Conservation (phyloP, 345 rosid species). For the Salix exigua region DNA sequence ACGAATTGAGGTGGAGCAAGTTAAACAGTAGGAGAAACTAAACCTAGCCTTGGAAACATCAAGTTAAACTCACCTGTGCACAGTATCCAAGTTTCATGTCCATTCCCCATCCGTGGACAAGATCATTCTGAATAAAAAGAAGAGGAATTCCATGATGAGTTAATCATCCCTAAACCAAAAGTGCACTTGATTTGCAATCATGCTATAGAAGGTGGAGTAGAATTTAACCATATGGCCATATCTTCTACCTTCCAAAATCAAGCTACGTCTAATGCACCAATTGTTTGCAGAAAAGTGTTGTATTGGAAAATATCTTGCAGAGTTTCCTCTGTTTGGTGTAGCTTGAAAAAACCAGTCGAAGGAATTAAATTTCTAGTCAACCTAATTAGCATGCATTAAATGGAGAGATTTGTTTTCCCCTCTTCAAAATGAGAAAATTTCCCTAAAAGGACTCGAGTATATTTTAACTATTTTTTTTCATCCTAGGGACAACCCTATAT, state of each 20-base stretch:
- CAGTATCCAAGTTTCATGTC: conserved; percentile 98
- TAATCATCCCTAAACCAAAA: neutral
- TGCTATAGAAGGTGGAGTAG: neutral
- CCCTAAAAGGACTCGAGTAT: too few species aligned
- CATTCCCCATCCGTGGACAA: conserved; percentile 98
- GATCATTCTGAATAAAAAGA: conserved; percentile 64
- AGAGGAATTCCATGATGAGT: neutral
- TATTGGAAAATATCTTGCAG: neutral
- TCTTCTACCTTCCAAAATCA: neutral
- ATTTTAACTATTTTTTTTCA: too few species aligned
- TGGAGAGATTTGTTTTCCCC: too few species aligned
- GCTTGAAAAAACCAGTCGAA: neutral
- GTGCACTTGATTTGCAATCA: neutral
- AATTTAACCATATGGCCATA: neutral
- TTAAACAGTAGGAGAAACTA: neutral
- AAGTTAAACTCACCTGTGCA: conserved; percentile 61
- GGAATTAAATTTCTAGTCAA: neutral
- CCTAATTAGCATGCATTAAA: too few species aligned
- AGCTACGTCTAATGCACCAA: neutral
- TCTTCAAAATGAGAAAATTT: too few species aligned
- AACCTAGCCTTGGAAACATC: neutral
- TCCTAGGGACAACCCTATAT: too few species aligned
- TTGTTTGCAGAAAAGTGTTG: neutral
- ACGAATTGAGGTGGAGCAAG: neutral
- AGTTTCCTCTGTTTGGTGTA: neutral